phyloP scores from a whole-genome alignment of 345 rosid genomes.

The Geranium brycei region DNA sequence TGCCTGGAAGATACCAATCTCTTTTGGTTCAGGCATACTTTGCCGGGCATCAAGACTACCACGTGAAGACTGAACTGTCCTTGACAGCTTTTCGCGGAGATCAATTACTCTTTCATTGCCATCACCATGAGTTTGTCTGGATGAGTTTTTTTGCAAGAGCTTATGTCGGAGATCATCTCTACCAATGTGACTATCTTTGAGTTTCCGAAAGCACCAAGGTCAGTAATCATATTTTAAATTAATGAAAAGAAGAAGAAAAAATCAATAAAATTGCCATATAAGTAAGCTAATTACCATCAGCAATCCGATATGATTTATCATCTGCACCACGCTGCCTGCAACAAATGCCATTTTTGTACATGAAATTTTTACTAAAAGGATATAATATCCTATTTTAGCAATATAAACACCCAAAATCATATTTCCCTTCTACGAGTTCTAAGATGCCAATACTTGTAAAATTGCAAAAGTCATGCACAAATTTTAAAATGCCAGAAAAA shows the following conservation, averaged over 20 bases:
- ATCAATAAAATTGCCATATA: constrained; percentile 3
- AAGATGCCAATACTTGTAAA: background rate
- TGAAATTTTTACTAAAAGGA: background rate
- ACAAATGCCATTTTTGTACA: constrained; percentile 2
- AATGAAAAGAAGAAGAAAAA: constrained; percentile 9
- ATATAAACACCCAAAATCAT: background rate
- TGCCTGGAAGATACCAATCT: constrained; percentile 22
- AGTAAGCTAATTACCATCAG: constrained; percentile 28
- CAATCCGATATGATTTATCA: constrained; percentile 20
- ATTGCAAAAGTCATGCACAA: background rate
- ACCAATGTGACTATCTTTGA: constrained; percentile 47
- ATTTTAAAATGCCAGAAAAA: background rate
- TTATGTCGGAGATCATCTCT: constrained; percentile 71
- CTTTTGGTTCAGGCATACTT: constrained; percentile 37
- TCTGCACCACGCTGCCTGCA: constrained; percentile 62
- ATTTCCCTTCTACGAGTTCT: background rate
- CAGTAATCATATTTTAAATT: constrained; percentile 23
- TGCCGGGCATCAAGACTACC: constrained; percentile 24
- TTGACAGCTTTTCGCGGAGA: constrained; percentile 68
- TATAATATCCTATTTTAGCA: background rate
- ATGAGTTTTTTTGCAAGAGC: constrained; percentile 52
- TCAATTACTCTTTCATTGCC: constrained; percentile 35
- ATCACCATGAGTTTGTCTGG: constrained; percentile 23
- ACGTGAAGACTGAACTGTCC: constrained; percentile 32
- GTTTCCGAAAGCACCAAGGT: constrained; percentile 19